Conservation (phyloP, 2,329 filamentous ascomycete genomes). For the Leptosphaerulina australis region DNA sequence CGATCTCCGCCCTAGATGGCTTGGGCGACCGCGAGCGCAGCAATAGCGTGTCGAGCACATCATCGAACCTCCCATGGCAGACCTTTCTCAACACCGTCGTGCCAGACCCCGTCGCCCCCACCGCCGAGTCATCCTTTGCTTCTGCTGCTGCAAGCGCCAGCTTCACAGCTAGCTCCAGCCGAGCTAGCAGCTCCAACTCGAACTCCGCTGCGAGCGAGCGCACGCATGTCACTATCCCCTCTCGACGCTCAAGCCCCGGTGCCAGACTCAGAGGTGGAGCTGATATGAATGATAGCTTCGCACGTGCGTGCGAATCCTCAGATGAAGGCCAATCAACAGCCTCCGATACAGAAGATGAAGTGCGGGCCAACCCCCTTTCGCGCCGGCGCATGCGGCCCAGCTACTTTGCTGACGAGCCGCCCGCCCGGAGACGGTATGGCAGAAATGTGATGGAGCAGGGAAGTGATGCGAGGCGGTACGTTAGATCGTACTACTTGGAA, state of each 20-base stretch:
- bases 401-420: slow-evolving; percentile 37
- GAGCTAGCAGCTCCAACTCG: slow-evolving; percentile 57
- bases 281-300: slow-evolving; percentile 50
- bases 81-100: slow-evolving; percentile 79
- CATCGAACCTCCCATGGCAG: slow-evolving; percentile 69
- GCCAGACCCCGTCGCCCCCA: slow-evolving; percentile 80
- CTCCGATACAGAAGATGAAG: slow-evolving; percentile 62
- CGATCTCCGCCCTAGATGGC: slow-evolving; percentile 63
- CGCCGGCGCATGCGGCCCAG: slow-evolving; percentile 27
- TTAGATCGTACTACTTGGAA: slow-evolving; percentile 37
- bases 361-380: slow-evolving; percentile 35
- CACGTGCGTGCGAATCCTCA: slow-evolving; percentile 60
- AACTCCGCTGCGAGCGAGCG: slow-evolving; percentile 48
- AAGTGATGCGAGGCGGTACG: slow-evolving; percentile 35
- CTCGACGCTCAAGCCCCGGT: slow-evolving; percentile 44
- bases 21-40: slow-evolving; percentile 79
- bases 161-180: slow-evolving; percentile 49
- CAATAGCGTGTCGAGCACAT: slow-evolving; percentile 70
- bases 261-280: background rate
- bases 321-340: slow-evolving; percentile 46
- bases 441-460: slow-evolving; percentile 36
- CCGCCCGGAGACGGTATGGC: slow-evolving; percentile 38
- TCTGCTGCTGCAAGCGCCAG: slow-evolving; percentile 65
- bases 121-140: slow-evolving; percentile 80
- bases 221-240: slow-evolving; percentile 49